These are phyloP conservation scores for Pezicula carpinea DNA, from an alignment of 2,329 filamentous ascomycete genomes.

Conservation along the genomic window DNA sequence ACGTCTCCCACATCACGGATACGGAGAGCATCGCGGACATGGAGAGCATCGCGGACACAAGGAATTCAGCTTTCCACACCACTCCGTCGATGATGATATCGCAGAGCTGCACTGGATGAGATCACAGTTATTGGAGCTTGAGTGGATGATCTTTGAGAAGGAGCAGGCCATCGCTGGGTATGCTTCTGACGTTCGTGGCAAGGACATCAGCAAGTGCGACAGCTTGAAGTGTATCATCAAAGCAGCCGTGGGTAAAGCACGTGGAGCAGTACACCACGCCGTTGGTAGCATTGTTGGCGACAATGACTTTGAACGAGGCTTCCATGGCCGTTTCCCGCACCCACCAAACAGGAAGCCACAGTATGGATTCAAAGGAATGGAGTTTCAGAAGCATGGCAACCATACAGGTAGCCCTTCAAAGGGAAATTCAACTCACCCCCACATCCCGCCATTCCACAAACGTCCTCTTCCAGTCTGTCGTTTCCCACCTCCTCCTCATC, in stretches of 20 bases:
- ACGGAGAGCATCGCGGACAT: background rate
- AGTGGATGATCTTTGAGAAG: constrained; percentile 38
- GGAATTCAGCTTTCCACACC: constrained; percentile 12
- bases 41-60: constrained; percentile 15
- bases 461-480: constrained; percentile 24
- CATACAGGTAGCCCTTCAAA: constrained; percentile 21
- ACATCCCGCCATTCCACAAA: constrained; percentile 24
- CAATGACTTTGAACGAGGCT: constrained; percentile 12
- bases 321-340: constrained; percentile 8
- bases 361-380: constrained; percentile 13
- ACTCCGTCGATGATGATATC: constrained; percentile 37
- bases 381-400: constrained; percentile 21
- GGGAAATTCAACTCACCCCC: constrained; percentile 18
- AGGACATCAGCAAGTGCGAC: constrained; percentile 32
- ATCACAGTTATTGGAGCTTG: constrained; percentile 36
- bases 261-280: constrained; percentile 30
- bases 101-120: constrained; percentile 40
- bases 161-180: constrained; percentile 29
- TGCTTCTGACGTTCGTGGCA: constrained; percentile 32
- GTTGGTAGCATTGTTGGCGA: constrained; percentile 25
- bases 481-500: constrained; percentile 20
- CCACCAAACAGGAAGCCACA: constrained; percentile 20
- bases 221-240: constrained; percentile 39
- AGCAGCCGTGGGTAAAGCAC: constrained; percentile 35
- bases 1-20: background rate